Conservation (phyloP, 1,139 yeast species). For the Scheffersomyces parashehatae region DNA sequence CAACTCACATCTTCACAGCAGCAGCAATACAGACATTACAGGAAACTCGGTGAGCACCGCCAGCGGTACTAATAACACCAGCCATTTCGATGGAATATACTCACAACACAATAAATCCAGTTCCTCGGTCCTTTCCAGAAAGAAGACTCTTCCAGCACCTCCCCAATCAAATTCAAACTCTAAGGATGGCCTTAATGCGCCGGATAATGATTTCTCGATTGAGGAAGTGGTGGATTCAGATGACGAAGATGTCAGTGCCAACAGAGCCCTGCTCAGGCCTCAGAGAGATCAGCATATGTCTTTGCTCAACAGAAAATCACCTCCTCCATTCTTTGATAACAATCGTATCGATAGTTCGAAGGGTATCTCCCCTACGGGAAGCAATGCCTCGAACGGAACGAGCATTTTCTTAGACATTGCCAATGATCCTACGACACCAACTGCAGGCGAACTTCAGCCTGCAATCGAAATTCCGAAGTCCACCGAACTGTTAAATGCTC, state of each 20-base stretch:
- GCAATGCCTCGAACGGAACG: too few species aligned
- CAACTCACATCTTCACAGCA: constrained; percentile 4
- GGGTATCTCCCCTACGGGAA: too few species aligned
- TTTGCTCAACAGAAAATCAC: constrained; percentile 4
- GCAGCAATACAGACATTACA: background rate
- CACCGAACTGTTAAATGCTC: too few species aligned
- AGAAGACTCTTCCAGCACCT: constrained; percentile 14
- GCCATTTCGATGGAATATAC: background rate
- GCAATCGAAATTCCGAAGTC: too few species aligned
- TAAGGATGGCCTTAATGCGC: background rate
- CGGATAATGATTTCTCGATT: constrained; percentile 34
- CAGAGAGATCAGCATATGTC: constrained; percentile 3
- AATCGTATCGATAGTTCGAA: background rate
- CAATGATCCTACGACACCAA: too few species aligned
- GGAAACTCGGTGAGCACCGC: background rate
- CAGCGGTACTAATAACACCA: constrained; percentile 23
- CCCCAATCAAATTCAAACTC: constrained; percentile 1
- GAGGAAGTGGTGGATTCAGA: constrained; percentile 44
- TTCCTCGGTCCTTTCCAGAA: constrained; percentile 12
- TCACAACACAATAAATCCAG: constrained; percentile 1
- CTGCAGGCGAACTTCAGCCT: too few species aligned
- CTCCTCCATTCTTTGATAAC: constrained; percentile 4
- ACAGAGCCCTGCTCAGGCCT: constrained; percentile 7
- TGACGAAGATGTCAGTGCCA: constrained; percentile 25
- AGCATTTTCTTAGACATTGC: too few species aligned